Percentiles rank a stretch among this genome's conserved stretches.
Conservation (phyloP, 306 rosid species). For the Prunus mira region DNA sequence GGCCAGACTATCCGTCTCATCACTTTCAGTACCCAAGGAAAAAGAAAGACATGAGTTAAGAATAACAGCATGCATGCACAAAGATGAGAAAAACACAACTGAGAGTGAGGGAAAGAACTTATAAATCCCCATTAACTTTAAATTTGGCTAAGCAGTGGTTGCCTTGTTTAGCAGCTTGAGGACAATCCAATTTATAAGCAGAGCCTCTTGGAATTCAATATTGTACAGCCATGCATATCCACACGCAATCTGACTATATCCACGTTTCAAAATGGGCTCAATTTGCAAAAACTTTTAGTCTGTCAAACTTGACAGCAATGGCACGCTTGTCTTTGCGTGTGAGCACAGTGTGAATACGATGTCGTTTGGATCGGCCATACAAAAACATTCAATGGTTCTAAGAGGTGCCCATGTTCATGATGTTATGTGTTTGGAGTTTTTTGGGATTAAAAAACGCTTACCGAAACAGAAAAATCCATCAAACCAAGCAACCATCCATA, state of each 20-base stretch:
- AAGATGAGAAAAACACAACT: neutral
- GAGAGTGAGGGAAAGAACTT: neutral
- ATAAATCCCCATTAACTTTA: neutral
- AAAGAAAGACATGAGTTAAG: neutral
- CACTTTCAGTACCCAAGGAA: neutral
- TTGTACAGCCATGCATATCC: neutral
- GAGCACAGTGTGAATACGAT: no score
- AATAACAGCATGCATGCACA: neutral
- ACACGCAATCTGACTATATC: neutral
- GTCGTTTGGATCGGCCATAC: no score
- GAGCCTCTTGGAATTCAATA: neutral
- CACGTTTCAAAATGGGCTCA: neutral
- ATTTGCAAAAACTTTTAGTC: no score
- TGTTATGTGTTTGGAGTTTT: no score
- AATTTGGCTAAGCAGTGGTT: neutral
- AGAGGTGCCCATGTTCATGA: no score
- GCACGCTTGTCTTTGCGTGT: no score
- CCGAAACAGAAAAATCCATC: no score
- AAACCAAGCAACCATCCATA: no score
- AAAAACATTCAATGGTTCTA: no score
- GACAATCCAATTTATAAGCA: neutral
- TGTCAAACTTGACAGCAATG: no score
- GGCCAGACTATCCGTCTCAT: conserved; percentile 2
- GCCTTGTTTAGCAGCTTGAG: neutral
- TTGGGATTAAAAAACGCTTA: no score